phyloP scores from a whole-genome alignment of 495 filamentous ascomycete species.

The Aspergillus egyptiacus region DNA sequence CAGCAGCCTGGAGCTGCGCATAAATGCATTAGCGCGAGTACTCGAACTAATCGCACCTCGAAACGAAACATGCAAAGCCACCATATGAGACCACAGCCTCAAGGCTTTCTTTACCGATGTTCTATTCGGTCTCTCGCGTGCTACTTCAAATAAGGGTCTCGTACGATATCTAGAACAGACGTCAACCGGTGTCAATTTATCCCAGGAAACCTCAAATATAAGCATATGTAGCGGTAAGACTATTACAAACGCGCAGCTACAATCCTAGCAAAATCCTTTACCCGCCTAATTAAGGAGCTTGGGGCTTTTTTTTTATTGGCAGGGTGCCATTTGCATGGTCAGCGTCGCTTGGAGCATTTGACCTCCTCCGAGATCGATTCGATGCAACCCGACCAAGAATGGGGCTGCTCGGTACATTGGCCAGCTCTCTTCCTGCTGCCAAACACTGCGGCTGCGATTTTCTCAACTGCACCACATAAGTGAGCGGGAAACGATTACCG shows the following conservation, averaged over 20 bases:
- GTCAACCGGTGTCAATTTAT: too few species aligned
- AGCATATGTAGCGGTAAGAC: neutral
- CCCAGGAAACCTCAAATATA: neutral
- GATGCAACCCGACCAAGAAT: neutral
- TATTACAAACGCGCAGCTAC: neutral
- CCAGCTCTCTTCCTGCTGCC: slow-evolving; percentile 1
- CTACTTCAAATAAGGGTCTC: too few species aligned
- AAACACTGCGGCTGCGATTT: neutral
- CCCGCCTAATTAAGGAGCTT: neutral
- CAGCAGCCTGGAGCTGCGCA: too few species aligned
- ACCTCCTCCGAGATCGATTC: neutral
- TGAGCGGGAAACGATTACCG: neutral
- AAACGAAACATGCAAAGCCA: too few species aligned
- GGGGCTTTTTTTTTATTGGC: neutral
- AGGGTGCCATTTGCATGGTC: neutral
- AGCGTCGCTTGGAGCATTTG: neutral
- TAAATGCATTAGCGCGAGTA: too few species aligned
- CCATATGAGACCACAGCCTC: too few species aligned
- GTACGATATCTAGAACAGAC: too few species aligned
- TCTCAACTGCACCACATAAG: slow-evolving; percentile 1
- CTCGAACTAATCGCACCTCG: too few species aligned
- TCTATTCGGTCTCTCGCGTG: too few species aligned
- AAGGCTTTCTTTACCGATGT: too few species aligned
- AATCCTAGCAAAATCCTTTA: neutral
- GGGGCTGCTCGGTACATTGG: neutral